Evolutionary conservation across 164 flowering plant genomes (phyloP).

Genomic region (Akebia trifoliata): DNA sequence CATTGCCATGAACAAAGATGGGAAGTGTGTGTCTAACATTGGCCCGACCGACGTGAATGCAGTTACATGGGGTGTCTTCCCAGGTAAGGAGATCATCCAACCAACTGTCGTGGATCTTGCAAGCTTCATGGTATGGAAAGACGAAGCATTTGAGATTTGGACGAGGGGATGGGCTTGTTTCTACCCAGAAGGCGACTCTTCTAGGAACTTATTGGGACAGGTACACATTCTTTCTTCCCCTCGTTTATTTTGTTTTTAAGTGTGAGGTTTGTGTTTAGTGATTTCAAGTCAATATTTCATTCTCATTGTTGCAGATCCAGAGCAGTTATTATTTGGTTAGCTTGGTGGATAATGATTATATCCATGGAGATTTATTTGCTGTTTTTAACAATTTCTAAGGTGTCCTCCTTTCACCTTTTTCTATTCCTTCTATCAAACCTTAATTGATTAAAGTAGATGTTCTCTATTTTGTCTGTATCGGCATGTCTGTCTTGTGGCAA

Average conservation of each 20-base stretch:
- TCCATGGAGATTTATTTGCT: slow-evolving; percentile 72
- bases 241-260: background rate
- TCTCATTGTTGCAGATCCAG: slow-evolving; percentile 48
- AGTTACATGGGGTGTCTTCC: slow-evolving; percentile 97
- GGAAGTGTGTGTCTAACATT: slow-evolving; percentile 47
- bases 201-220: slow-evolving; percentile 65
- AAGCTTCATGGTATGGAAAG: slow-evolving; percentile 90
- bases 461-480: no score
- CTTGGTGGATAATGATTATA: slow-evolving; percentile 82
- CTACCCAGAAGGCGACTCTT: slow-evolving; percentile 69
- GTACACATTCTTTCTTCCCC: slow-evolving; percentile 22
- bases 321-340: slow-evolving; percentile 74
- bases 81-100: slow-evolving; percentile 83
- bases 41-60: slow-evolving; percentile 59
- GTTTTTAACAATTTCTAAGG: slow-evolving; percentile 51
- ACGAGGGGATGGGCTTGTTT: slow-evolving; percentile 66
- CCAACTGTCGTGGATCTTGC: slow-evolving; percentile 90
- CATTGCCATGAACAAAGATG: slow-evolving; percentile 75
- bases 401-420: no score
- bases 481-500: no score
- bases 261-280: background rate
- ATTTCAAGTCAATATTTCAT: background rate
- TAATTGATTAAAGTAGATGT: no score
- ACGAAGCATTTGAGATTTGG: slow-evolving; percentile 95
- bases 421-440: no score